Conservation (phyloP, 495 filamentous ascomycete species). For the Hyaloscypha bicolor region DNA sequence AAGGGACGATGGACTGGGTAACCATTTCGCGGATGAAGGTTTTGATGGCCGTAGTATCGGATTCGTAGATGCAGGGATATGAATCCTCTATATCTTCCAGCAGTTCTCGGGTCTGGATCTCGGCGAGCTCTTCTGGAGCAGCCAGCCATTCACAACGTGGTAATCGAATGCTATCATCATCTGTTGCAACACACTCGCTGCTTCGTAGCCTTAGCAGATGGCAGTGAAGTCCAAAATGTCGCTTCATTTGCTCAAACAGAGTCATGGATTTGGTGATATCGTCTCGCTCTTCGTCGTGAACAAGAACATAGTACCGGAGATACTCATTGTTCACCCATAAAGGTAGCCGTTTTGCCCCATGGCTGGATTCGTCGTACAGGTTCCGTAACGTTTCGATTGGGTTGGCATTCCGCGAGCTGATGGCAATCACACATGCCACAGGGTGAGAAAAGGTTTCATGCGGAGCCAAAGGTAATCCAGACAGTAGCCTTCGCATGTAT, state of each 20-base stretch:
- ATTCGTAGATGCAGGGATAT: conserved; percentile 83
- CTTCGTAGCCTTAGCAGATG: conserved; percentile 86
- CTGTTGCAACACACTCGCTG: conserved; percentile 81
- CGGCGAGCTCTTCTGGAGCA: conserved; percentile 78
- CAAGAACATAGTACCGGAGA: conserved; percentile 90
- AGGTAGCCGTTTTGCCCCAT: conserved; percentile 67
- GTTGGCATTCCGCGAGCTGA: conserved; percentile 78
- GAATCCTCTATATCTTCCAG: conserved; percentile 69
- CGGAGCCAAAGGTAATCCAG: conserved; percentile 70
- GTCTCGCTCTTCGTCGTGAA: conserved; percentile 95
- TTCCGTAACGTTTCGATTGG: conserved; percentile 83
- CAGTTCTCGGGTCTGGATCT: conserved; percentile 61
- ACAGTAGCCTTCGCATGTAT: conserved; percentile 82
- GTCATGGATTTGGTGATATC: conserved; percentile 86
- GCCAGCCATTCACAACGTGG: conserved; percentile 87
- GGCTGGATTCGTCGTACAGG: conserved; percentile 76
- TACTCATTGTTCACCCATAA: conserved; percentile 86
- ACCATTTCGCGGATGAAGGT: conserved; percentile 91
- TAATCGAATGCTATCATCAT: conserved; percentile 85
- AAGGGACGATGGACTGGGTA: conserved; percentile 87
- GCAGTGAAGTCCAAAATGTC: conserved; percentile 93
- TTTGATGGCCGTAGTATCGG: conserved; percentile 82
- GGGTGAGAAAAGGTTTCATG: conserved; percentile 95
- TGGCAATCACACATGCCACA: conserved; percentile 93
- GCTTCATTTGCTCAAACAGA: conserved; percentile 96